Evolutionary conservation across 441 rosid genomes (phyloP), one percentile per base, ranked within the genome.

Genomic region (Adansonia grandidieri): DNA sequence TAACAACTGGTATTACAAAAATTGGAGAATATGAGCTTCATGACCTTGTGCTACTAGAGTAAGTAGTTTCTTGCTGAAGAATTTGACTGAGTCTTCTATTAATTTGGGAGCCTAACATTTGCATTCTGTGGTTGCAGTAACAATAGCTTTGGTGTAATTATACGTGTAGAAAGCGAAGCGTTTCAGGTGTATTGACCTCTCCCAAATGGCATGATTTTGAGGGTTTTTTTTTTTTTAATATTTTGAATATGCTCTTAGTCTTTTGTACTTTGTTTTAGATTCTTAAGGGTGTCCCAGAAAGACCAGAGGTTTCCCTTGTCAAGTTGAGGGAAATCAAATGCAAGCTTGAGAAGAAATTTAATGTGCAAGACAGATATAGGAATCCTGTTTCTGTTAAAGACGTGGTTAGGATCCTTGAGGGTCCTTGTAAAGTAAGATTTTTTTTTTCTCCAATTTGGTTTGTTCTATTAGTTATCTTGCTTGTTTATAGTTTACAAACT

Each of bases 1-100:
- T 95, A 69, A 92, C 98, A 44, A 87, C 98, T 80, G 99, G 98
- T 73, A 79, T 94, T 75, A 92, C 98, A 65, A 93, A 91, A 87
- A 88, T 97, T 65, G 98, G 98, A 77, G 97, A 95, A 53, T 97
- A 88, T 69, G 99, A 97, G 87, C 98, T 97, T 79, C 98, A 89
- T 86, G 99, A 97, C 80, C 96, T 97, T 83, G 98, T 95, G 77
- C 84, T 91, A 56, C 83, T 97, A 73, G 98, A 93, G 99, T 97
- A 90, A 86, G 99, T 58, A 64, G 70, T 74, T 67, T 19, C 24
- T 63, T 67, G 42, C 77, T 62, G 10, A 78, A 65, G 20, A 80
- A 37, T 78, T 66, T 51, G 13, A 48, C 48, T 71, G 75, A 11
- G 42, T 58, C 75, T 13, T 8, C 15, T 80, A 68, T 40, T 75